These are phyloP conservation scores for Paragyromitra xinjiangensis DNA, from an alignment of 495 filamentous ascomycete genomes.

Conservation along the genomic window DNA sequence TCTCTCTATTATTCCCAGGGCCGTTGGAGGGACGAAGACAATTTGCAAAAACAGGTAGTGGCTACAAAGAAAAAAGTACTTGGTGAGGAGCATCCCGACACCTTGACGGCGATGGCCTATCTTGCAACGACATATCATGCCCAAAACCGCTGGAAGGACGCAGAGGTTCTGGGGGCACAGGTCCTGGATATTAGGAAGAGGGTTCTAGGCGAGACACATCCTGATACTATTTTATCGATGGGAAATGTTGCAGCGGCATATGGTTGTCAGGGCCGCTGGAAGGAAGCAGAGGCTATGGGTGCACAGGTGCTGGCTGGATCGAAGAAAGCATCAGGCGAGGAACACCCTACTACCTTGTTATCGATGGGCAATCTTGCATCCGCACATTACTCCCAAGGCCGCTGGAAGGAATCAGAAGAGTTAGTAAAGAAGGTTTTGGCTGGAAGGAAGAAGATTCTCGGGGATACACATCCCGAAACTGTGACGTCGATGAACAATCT, in stretches of 20 bases:
- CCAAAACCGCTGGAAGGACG: constrained; percentile 8
- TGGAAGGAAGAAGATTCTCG: not conserved
- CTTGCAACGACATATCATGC: not conserved
- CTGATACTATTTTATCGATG: constrained; percentile 24
- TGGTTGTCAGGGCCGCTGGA: not conserved
- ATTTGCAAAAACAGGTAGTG: not conserved
- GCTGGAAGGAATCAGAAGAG: not conserved
- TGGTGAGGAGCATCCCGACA: not conserved
- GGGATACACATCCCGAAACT: constrained; percentile 56
- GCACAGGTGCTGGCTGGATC: not conserved
- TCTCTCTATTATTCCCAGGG: not conserved
- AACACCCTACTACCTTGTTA: not conserved
- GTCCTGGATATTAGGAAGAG: constrained; percentile 25
- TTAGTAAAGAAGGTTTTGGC: not conserved
- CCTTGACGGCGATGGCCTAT: not conserved
- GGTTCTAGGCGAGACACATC: constrained; percentile 38
- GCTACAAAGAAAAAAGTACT: not conserved
- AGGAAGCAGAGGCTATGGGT: not conserved
- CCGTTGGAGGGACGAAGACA: not conserved
- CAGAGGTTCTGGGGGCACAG: not conserved
- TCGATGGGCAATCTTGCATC: not conserved
- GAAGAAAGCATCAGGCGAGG: not conserved
- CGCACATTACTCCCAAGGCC: not conserved
- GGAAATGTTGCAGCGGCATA: constrained; percentile 22
- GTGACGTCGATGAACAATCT: constrained; percentile 22